phyloP scores from a whole-genome alignment of 192 early-diverging fungal genomes.

The Obelidium mucronatum region DNA sequence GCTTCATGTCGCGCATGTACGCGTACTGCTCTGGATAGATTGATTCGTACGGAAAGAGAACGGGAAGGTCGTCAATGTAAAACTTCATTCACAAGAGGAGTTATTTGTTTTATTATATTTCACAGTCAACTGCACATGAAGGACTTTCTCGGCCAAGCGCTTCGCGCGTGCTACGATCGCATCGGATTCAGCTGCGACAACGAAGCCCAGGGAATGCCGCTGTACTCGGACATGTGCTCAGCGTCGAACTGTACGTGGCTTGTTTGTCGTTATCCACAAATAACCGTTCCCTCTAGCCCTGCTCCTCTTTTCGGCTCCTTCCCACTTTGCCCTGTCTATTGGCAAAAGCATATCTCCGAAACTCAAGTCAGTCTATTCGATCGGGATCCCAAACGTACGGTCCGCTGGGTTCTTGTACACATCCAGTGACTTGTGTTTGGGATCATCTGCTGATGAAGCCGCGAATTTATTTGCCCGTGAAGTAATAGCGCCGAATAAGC shows the following conservation, averaged over 20 bases:
- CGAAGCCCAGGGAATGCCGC: neutral
- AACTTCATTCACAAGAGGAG: conserved; percentile 71
- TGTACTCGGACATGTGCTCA: conserved; percentile 80
- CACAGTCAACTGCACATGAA: conserved; percentile 2
- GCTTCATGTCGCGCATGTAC: conserved; percentile 97
- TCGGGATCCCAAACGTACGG: conserved; percentile 62
- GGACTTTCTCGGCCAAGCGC: conserved; percentile 16
- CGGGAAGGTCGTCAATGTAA: conserved; percentile 83
- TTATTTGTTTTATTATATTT: too few species aligned
- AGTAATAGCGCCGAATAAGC: conserved; percentile 8
- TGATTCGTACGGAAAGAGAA: conserved; percentile 98
- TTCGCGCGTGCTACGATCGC: neutral
- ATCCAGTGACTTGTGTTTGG: conserved; percentile 63
- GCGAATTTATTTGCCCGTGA: conserved; percentile 19
- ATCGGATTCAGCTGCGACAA: neutral
- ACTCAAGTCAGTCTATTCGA: conserved; percentile 78
- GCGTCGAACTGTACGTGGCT: conserved; percentile 61
- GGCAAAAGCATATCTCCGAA: conserved; percentile 79
- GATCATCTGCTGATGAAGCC: neutral
- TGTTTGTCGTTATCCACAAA: neutral
- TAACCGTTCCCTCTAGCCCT: conserved; percentile 53
- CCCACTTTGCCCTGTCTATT: conserved; percentile 72
- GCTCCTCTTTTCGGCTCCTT: conserved; percentile 83
- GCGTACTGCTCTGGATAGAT: conserved; percentile 99
- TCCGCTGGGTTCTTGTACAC: conserved; percentile 86